phyloP scores from a whole-genome alignment of 371 early-diverging fungal species.

The Lichtheimia hyalospora region DNA sequence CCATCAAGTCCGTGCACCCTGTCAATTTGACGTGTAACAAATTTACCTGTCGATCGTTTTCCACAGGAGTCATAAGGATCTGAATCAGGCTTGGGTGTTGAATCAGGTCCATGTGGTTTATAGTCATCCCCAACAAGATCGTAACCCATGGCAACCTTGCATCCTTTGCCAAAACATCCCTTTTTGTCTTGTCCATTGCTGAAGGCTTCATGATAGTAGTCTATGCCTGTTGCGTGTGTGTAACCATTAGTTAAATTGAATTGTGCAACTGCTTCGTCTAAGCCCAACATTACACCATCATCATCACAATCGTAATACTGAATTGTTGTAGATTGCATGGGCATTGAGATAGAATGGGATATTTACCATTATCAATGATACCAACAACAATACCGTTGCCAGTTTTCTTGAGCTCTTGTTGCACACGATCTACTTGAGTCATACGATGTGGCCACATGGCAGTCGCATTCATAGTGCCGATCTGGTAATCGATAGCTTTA shows the following conservation, averaged over 20 bases:
- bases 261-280: no score
- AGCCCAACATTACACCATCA: no score
- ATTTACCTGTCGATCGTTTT: not conserved
- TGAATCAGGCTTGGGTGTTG: constrained; percentile 22
- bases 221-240: constrained; percentile 31
- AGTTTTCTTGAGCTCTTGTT: constrained; percentile 36
- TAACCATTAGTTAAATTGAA: no score
- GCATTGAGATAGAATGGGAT: not conserved
- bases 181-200: constrained; percentile 20
- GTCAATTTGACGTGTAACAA: no score
- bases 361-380: constrained; percentile 62
- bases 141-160: constrained; percentile 46
- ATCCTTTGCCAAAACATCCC: constrained; percentile 59
- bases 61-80: constrained; percentile 57
- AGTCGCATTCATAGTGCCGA: constrained; percentile 8
- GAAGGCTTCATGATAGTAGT: constrained; percentile 62
- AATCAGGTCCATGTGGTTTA: constrained; percentile 12
- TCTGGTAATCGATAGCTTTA: not conserved
- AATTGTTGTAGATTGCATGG: no score
- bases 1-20: no score
- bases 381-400: constrained; percentile 73
- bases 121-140: constrained; percentile 56
- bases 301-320: no score
- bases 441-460: constrained; percentile 24
- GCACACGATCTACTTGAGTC: constrained; percentile 44